Evolutionary conservation across 2,329 filamentous ascomycete species (phyloP).

Genomic region (Colletotrichum orbiculare): DNA sequence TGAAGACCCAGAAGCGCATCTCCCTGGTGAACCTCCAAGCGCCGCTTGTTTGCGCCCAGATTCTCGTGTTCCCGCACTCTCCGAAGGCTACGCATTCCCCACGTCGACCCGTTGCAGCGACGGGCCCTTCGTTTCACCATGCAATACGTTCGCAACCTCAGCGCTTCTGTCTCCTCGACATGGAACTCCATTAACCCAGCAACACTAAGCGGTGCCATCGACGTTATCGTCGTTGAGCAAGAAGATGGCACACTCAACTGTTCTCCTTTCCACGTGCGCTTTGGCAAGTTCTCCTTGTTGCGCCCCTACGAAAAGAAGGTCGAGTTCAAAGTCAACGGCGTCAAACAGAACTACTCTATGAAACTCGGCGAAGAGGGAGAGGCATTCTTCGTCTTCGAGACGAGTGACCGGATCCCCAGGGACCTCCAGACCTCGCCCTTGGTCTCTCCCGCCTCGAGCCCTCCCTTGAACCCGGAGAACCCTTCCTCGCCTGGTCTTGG

Average conservation of each 20-base stretch:
- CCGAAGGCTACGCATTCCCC: slow-evolving; percentile 3
- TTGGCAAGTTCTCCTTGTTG: slow-evolving; percentile 96
- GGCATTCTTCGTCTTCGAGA: slow-evolving; percentile 99
- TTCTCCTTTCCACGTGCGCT: slow-evolving; percentile 98
- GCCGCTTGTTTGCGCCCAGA: background rate
- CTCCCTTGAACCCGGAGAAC: slow-evolving; percentile 68
- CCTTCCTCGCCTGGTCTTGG: slow-evolving; percentile 60
- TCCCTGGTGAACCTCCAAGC: background rate
- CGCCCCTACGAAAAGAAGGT: slow-evolving; percentile 99
- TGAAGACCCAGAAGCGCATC: slow-evolving; percentile 2
- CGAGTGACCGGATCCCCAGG: slow-evolving; percentile 89
- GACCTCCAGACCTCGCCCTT: slow-evolving; percentile 94
- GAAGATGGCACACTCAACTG: slow-evolving; percentile 90
- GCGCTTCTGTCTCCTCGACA: slow-evolving; percentile 95
- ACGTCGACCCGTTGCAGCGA: slow-evolving; percentile 11
- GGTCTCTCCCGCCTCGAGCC: slow-evolving; percentile 89
- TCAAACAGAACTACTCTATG: slow-evolving; percentile 95
- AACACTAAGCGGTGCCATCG: slow-evolving; percentile 96
- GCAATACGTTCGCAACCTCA: slow-evolving; percentile 98
- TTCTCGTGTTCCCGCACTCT: background rate
- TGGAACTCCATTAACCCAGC: slow-evolving; percentile 99
- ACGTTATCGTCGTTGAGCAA: slow-evolving; percentile 97
- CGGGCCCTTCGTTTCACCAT: slow-evolving; percentile 60
- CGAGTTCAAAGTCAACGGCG: slow-evolving; percentile 94
- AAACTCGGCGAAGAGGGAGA: slow-evolving; percentile 97